Base-by-base conservation (phyloP, 768 basidiomycete genomes). In the Roridomyces roridus region DNA sequence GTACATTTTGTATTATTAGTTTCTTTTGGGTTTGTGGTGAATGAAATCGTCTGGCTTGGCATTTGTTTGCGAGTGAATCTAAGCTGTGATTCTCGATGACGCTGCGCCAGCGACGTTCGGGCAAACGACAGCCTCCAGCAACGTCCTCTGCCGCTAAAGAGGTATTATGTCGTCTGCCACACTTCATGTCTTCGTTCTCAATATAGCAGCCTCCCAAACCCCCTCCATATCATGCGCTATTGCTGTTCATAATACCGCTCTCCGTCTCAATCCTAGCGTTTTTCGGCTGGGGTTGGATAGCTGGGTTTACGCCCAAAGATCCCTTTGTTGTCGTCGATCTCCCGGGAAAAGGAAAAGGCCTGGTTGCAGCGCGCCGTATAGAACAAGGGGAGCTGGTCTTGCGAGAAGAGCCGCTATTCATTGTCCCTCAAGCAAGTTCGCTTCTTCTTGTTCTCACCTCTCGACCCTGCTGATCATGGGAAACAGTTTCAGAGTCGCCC, bases 331-430 rank as follows among this genome's bases (percentile, higher is more conserved):
- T 86, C 3, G 71, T 73, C 10, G 80, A 84, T 41, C 65, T 86
- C 10, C 78, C 80, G 11, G 85, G 82, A 6, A 84, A 72, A 55
- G 85, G 85, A 5, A 86, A 82, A 61, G 85, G 84, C 3, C 68
- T 79, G 24, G 55, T 86, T 34, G 85, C 85, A 4, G 66, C 65
- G 5, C 75, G 84, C 34, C 75, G 83, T 65, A 85, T 86, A 20
- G 66, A 77, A 84, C 85, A 79, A 79, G 86, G 86, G 45, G 86
- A 88, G 62, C 69, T 82, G 1, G 59, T 89, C 15, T 72, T 87
- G 4, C 77, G 73, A 37, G 86, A 89, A 66, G 69, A 70, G 39
- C 85, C 87, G 5, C 68, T 86, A 2, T 80, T 89, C 59, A 60
- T 75, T 6, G 78, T 87, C 6, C 84, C 86, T 5, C 67, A 57